Conservation (phyloP, 129 eudicot species). For the Tagetes erecta region DNA sequence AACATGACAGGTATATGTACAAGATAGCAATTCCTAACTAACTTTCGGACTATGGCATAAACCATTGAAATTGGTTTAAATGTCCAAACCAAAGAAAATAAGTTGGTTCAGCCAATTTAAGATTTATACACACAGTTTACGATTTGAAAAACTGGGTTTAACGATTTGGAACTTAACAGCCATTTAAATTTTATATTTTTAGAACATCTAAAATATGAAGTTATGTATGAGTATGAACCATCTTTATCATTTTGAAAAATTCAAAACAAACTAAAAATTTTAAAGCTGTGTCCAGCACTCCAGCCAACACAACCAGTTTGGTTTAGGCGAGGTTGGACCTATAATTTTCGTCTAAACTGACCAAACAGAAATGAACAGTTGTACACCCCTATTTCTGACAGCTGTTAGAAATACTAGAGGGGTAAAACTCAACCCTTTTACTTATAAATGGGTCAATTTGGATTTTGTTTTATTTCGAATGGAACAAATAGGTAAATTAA, state of each 20-base stretch:
- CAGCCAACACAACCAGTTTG: neutral
- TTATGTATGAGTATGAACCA: neutral
- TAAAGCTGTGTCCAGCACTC: neutral
- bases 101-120: neutral
- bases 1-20: conserved; percentile 11
- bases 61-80: neutral
- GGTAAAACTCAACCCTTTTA: neutral
- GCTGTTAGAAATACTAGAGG: too few species aligned
- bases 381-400: too few species aligned
- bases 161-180: neutral
- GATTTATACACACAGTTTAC: neutral
- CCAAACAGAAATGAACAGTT: too few species aligned
- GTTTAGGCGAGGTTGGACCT: neutral
- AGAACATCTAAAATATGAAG: neutral
- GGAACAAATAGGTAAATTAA: too few species aligned
- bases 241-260: neutral
- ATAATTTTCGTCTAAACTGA: neutral
- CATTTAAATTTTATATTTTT: neutral
- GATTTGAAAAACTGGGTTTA: neutral
- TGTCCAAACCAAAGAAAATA: neutral
- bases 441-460: neutral
- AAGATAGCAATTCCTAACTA: conserved; percentile 12
- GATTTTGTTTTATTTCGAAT: neutral
- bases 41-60: neutral
- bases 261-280: neutral